These are phyloP conservation scores for Cymodocea nodosa DNA, from an alignment of 116 monocot genomes.

Conservation along the genomic window DNA sequence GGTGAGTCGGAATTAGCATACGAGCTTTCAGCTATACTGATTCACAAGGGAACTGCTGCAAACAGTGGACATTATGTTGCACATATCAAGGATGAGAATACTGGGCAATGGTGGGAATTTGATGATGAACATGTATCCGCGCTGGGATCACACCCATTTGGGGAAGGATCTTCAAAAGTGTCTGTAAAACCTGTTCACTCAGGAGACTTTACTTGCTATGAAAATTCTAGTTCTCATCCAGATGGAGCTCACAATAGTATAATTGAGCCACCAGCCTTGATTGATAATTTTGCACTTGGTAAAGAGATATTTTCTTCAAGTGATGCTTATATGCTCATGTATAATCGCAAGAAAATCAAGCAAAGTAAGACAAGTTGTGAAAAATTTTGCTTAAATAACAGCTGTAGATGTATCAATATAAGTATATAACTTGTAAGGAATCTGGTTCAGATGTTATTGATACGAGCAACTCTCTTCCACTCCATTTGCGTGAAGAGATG, in stretches of 20 bases:
- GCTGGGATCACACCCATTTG: slow-evolving; percentile 73
- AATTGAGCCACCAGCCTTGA: neutral
- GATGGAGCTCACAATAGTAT: slow-evolving; percentile 35
- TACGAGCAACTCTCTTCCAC: slow-evolving; percentile 32
- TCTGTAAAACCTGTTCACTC: slow-evolving; percentile 23
- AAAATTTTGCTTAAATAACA: neutral
- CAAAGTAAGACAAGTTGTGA: slow-evolving; percentile 6
- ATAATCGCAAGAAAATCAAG: slow-evolving; percentile 26
- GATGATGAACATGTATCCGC: slow-evolving; percentile 92
- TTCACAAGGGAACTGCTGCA: slow-evolving; percentile 89
- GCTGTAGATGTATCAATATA: neutral
- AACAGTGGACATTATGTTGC: slow-evolving; percentile 98
- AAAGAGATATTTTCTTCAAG: slow-evolving; percentile 74
- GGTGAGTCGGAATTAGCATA: slow-evolving; percentile 39
- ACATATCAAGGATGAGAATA: slow-evolving; percentile 82
- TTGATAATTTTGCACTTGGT: neutral
- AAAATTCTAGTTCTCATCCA: slow-evolving; percentile 9
- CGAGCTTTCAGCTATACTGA: slow-evolving; percentile 94
- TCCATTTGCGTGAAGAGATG: slow-evolving; percentile 53
- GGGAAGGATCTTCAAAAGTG: slow-evolving; percentile 33
- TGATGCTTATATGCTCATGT: slow-evolving; percentile 99
- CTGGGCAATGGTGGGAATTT: slow-evolving; percentile 97
- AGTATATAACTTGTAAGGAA: slow-evolving; percentile 3
- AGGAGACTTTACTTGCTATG: slow-evolving; percentile 6
- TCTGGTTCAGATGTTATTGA: slow-evolving; percentile 1